These are phyloP conservation scores for Coemansia sp. DNA, from an alignment of 371 early-diverging fungal species.

Conservation along the genomic window DNA sequence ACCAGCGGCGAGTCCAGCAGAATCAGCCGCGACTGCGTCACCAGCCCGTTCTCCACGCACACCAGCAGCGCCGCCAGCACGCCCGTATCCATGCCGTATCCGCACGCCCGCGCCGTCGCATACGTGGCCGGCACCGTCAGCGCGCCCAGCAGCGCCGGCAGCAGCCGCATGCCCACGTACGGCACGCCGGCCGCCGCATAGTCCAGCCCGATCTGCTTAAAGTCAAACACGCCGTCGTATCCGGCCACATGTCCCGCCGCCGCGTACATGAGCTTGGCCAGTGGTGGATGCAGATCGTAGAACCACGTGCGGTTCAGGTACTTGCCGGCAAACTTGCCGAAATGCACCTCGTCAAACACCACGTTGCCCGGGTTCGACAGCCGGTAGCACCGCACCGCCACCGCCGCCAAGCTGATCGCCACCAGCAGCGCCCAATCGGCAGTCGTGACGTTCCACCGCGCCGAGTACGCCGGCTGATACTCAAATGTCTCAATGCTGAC, in stretches of 20 bases:
- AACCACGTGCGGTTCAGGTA: conserved; percentile 92
- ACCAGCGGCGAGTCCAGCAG: conserved; percentile 87
- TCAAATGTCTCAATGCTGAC: conserved; percentile 7
- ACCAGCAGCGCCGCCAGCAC: conserved; percentile 60
- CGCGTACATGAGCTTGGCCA: conserved; percentile 95
- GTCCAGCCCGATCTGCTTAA: conserved; percentile 79
- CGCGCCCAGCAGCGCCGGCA: conserved; percentile 74
- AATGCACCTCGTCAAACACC: conserved; percentile 97
- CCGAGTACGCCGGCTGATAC: conserved; percentile 14
- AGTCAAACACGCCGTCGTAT: conserved; percentile 87
- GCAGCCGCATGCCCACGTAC: conserved; percentile 79
- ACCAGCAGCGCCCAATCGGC: conserved; percentile 16
- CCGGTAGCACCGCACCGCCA: conserved; percentile 33
- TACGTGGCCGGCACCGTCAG: conserved; percentile 77
- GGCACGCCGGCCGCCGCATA: conserved; percentile 74
- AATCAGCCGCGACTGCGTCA: conserved; percentile 87
- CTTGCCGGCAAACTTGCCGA: conserved; percentile 96
- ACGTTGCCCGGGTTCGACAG: conserved; percentile 23
- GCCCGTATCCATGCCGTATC: conserved; percentile 64
- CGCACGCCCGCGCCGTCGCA: conserved; percentile 71
- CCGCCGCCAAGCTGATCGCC: conserved; percentile 9
- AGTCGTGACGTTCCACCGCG: conserved; percentile 16
- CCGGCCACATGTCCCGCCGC: conserved; percentile 74
- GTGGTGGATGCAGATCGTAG: conserved; percentile 98
- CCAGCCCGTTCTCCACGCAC: conserved; percentile 73